Evolutionary conservation across 2,329 filamentous ascomycete genomes (phyloP).

Genomic region (Colletotrichum lindemuthianum): DNA sequence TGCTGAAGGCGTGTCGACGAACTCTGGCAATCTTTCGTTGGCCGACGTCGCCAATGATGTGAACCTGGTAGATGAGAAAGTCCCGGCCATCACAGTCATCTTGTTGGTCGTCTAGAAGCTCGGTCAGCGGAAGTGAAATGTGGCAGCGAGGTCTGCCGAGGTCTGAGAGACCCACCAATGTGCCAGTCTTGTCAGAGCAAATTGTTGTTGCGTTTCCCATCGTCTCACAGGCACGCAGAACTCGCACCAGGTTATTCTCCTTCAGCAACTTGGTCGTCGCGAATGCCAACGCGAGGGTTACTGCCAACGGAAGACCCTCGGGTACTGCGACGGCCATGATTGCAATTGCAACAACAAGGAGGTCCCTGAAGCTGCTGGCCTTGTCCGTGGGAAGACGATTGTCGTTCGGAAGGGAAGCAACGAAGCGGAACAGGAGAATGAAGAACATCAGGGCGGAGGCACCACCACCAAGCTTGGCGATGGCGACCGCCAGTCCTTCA

Average conservation of each 20-base stretch:
- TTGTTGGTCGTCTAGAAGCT: constrained; percentile 39
- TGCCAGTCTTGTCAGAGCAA: constrained; percentile 68
- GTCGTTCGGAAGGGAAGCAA: constrained; percentile 62
- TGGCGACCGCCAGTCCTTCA: constrained; percentile 51
- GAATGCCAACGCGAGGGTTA: constrained; percentile 74
- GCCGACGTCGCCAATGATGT: constrained; percentile 59
- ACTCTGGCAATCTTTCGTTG: constrained; percentile 63
- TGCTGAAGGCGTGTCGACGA: background rate
- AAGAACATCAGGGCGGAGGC: constrained; percentile 76
- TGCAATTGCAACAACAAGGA: constrained; percentile 72
- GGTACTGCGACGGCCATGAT: constrained; percentile 74
- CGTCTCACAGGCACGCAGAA: constrained; percentile 76
- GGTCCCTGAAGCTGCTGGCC: constrained; percentile 62
- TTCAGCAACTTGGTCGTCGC: constrained; percentile 75
- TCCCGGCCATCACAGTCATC: constrained; percentile 41
- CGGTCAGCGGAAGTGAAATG: background rate
- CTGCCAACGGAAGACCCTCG: constrained; percentile 72
- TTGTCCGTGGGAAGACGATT: constrained; percentile 64
- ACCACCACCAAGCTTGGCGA: constrained; percentile 63
- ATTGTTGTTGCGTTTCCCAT: constrained; percentile 80
- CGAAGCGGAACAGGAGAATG: constrained; percentile 81
- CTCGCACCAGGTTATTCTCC: constrained; percentile 76
- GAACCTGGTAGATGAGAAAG: constrained; percentile 55
- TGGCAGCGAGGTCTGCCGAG: background rate
- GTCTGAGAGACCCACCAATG: background rate